Evolutionary conservation across 108 stramenopile genomes (phyloP).

Genomic region (Aurantiochytrium sp.): DNA sequence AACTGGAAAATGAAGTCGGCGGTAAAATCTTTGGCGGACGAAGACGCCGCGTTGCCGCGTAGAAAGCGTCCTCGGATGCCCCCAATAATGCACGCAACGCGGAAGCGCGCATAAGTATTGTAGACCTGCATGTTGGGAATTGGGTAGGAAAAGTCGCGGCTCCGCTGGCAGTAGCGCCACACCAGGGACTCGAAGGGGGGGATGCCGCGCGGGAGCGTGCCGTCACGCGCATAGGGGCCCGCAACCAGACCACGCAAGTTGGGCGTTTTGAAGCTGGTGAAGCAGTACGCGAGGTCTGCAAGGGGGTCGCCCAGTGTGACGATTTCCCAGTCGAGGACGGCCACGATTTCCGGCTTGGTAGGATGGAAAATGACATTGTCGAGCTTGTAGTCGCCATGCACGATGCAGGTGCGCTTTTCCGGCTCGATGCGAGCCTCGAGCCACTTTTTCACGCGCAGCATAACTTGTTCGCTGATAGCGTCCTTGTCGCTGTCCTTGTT

Average conservation of each 20-base stretch:
- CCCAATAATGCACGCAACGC: constrained; percentile 27
- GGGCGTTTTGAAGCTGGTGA: constrained; percentile 8
- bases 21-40: background rate
- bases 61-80: constrained; percentile 25
- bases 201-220: background rate
- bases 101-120: constrained; percentile 15
- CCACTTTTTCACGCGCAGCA: background rate
- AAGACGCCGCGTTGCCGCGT: constrained; percentile 22
- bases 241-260: background rate
- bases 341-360: background rate
- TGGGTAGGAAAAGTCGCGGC: background rate
- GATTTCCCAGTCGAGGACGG: constrained; percentile 44
- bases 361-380: constrained; percentile 24
- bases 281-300: constrained; percentile 25
- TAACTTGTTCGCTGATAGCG: background rate
- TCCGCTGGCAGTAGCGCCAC: background rate
- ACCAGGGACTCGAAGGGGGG: background rate
- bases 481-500: background rate
- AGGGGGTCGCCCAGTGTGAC: constrained; percentile 32
- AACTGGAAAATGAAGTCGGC: background rate
- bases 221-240: background rate
- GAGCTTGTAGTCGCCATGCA: constrained; percentile 33
- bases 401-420: background rate
- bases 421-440: background rate
- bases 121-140: background rate